Base-by-base conservation (phyloP, 495 filamentous ascomycete genomes). In the Neurospora intermedia region DNA sequence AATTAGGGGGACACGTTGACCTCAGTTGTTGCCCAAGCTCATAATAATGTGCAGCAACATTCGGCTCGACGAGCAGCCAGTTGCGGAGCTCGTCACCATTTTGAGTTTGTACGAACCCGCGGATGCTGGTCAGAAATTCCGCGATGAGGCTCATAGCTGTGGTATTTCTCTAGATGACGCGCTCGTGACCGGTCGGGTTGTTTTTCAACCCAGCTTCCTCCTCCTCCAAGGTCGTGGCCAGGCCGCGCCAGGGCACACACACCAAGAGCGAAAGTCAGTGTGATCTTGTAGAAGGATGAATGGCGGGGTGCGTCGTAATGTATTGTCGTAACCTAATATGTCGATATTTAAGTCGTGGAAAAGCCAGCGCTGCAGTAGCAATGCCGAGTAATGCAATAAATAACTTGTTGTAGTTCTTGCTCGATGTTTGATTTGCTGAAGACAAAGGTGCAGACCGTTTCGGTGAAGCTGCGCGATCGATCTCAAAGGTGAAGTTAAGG, bases 1-100 rank as follows among this genome's bases (percentile, higher is more conserved):
- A 43, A 71, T 82, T 84, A 59, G 81, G 76, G 20, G 83, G 85
- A 77, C 88, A 94, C 9, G 80, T 76, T 18, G 84, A 78, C 73
- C 85, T 88, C 71, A 97, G 82, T 78, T 94, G 91, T 3, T 77
- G 76, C 23, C 88, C 87, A 78, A 97, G 90, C 62, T 87, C 83
- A 70, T 83, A 81, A 81, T 96, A 96, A 13, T 90, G 84, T 6
- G 88, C 85, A 5, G 89, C 84, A 23, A 83, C 77, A 72, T 80
- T 77, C 15, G 80, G 81, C 69, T 85, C 85, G 45, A 85, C 84
- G 38, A 80, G 79, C 42, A 87, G 78, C 82, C 83, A 85, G 74
- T 80, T 80, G 72, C 82, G 78, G 11, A 87, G 80, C 41, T 77
- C 75, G 20, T 81, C 78, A 66, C 84, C 83, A 69, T 87, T 75